A percentile compares a stretch with the other conserved stretches of the same genome.
Conservation (phyloP, 2,329 filamentous ascomycete genomes). For the Trichoderma endophyticum region DNA sequence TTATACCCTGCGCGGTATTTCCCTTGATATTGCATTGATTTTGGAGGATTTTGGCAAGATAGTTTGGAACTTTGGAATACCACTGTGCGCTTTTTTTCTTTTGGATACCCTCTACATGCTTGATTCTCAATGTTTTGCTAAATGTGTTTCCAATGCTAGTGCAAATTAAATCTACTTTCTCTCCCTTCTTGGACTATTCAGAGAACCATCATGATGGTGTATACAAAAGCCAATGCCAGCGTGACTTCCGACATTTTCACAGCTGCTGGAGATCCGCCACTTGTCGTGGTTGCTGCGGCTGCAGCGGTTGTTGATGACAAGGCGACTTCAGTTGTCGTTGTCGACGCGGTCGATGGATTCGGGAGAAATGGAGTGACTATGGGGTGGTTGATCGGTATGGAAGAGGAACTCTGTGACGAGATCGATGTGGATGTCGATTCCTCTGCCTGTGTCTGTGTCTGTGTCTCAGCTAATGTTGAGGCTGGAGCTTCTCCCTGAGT, state of each 20-base stretch:
- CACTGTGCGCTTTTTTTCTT: slow-evolving; percentile 2
- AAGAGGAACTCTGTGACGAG: background rate
- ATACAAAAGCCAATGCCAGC: background rate
- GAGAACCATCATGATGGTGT: background rate
- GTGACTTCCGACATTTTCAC: background rate
- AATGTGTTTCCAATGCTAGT: background rate
- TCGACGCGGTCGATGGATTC: background rate
- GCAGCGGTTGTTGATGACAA: background rate
- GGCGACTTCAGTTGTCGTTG: background rate
- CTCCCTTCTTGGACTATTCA: background rate
- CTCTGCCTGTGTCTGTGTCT: background rate
- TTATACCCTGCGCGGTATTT: slow-evolving; percentile 6
- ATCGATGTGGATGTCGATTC: background rate
- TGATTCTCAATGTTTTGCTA: background rate
- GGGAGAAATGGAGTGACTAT: background rate
- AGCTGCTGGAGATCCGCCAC: background rate
- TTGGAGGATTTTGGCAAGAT: background rate
- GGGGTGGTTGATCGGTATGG: background rate
- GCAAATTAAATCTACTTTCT: background rate
- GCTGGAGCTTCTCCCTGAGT: background rate
- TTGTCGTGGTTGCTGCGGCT: background rate
- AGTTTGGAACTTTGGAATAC: slow-evolving; percentile 11
- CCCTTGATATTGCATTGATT: background rate
- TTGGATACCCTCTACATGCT: background rate
- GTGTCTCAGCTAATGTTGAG: background rate